A percentile compares a stretch with the other conserved stretches of the same genome.
Evolutionary conservation across 2,329 filamentous ascomycete genomes (phyloP).

Genomic region (Thyridium curvatum): DNA sequence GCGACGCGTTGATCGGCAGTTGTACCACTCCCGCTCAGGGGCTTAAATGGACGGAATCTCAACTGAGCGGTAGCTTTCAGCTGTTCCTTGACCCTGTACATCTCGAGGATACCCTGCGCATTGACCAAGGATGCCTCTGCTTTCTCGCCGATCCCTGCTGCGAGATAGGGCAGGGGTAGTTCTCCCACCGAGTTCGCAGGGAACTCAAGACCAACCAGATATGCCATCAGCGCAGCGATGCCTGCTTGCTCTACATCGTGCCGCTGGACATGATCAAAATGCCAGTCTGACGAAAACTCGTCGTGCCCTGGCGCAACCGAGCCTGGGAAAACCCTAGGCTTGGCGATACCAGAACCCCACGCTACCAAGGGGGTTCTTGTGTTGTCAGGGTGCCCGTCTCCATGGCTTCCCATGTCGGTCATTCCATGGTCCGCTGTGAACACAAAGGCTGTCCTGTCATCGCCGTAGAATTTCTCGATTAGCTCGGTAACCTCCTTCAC

Average conservation of each 20-base stretch:
- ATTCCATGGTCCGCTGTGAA: slow-evolving; percentile 99
- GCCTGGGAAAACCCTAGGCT: slow-evolving; percentile 53
- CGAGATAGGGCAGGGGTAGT: slow-evolving; percentile 76
- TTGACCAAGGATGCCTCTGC: slow-evolving; percentile 81
- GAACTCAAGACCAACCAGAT: slow-evolving; percentile 80
- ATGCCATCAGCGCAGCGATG: slow-evolving; percentile 91
- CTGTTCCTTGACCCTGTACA: slow-evolving; percentile 91
- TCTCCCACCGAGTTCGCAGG: slow-evolving; percentile 96
- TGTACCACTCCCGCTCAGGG: slow-evolving; percentile 57
- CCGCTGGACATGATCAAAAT: slow-evolving; percentile 69
- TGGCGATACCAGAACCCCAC: slow-evolving; percentile 88
- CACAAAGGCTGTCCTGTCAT: slow-evolving; percentile 84
- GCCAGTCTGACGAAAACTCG: slow-evolving; percentile 87
- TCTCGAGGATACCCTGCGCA: slow-evolving; percentile 81
- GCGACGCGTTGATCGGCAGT: slow-evolving; percentile 62
- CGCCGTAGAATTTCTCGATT: slow-evolving; percentile 78
- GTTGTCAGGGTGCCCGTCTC: slow-evolving; percentile 95
- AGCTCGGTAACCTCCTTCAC: slow-evolving; percentile 77
- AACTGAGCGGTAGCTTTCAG: slow-evolving; percentile 72
- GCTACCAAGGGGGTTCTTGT: slow-evolving; percentile 87
- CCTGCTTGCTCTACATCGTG: slow-evolving; percentile 94
- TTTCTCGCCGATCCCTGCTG: slow-evolving; percentile 67
- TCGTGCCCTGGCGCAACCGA: slow-evolving; percentile 73
- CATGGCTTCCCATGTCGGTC: slow-evolving; percentile 99
- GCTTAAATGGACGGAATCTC: slow-evolving; percentile 68